Conservation (phyloP, 2,329 filamentous ascomycete genomes). For the Moelleriella libera region DNA sequence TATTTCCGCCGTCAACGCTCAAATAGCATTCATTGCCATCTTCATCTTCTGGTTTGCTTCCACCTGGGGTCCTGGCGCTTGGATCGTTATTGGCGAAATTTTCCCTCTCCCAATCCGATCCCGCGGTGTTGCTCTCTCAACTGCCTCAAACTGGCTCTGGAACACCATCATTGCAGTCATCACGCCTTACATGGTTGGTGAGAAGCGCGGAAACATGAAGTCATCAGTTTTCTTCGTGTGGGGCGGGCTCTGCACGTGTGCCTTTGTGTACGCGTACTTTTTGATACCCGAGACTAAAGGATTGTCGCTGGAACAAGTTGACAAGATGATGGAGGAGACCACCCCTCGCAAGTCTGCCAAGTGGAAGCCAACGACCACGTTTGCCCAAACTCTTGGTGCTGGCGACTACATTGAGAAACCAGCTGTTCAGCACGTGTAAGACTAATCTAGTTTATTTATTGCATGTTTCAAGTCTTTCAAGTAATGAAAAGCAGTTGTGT, state of each 20-base stretch:
- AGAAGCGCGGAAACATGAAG: constrained; percentile 48
- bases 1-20: constrained; percentile 44
- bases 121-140: constrained; percentile 74
- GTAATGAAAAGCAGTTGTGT: too few relatives aligned
- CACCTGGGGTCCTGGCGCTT: constrained; percentile 75
- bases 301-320: constrained; percentile 64
- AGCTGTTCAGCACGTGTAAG: constrained; percentile 1
- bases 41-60: constrained; percentile 89
- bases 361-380: constrained; percentile 62
- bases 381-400: constrained; percentile 31
- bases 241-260: constrained; percentile 49
- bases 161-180: constrained; percentile 62
- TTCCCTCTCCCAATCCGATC: constrained; percentile 83
- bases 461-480: too few relatives aligned
- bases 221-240: constrained; percentile 64
- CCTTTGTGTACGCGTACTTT: constrained; percentile 56
- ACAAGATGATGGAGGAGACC: constrained; percentile 81
- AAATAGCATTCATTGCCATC: constrained; percentile 81
- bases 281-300: constrained; percentile 64
- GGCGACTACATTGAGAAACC: constrained; percentile 18
- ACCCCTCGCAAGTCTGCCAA: constrained; percentile 61
- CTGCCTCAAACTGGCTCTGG: constrained; percentile 86
- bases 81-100: constrained; percentile 79
- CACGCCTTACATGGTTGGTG: constrained; percentile 56
- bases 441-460: not conserved